A percentile compares a stretch with the other conserved stretches of the same genome.
These are phyloP conservation scores for Flaveria linearis DNA, from an alignment of 129 eudicot genomes.

Conservation along the genomic window DNA sequence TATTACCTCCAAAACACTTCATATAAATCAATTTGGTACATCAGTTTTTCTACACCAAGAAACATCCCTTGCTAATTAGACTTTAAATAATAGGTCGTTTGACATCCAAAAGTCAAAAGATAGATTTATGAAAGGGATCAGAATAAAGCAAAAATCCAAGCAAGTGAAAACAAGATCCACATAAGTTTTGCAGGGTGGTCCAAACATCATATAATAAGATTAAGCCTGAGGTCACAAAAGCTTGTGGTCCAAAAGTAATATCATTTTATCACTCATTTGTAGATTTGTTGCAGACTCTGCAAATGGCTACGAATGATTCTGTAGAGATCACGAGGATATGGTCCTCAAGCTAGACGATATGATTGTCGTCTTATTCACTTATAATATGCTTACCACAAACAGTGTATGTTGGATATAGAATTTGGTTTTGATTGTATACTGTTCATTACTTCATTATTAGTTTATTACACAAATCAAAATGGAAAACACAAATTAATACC, in stretches of 20 bases:
- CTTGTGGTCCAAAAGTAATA: slow-evolving; percentile 39
- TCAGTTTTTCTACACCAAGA: not conserved
- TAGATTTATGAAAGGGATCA: slow-evolving; percentile 23
- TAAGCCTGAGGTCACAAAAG: slow-evolving; percentile 30
- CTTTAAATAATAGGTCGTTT: not conserved
- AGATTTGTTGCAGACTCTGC: slow-evolving; percentile 30
- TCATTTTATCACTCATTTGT: slow-evolving; percentile 30
- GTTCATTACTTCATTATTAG: not conserved
- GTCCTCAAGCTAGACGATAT: slow-evolving; percentile 24
- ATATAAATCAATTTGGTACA: not conserved
- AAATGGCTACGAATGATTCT: slow-evolving; percentile 35
- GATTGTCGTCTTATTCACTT: slow-evolving; percentile 18
- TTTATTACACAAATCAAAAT: not conserved
- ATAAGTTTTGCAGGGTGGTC: slow-evolving; percentile 41
- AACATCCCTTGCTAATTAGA: not conserved
- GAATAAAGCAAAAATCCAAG: slow-evolving; percentile 21
- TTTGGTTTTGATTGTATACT: slow-evolving; percentile 12
- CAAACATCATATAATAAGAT: slow-evolving; percentile 25
- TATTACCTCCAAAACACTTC: not conserved
- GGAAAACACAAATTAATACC: not conserved
- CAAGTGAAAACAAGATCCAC: slow-evolving; percentile 32
- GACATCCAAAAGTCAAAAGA: slow-evolving; percentile 21
- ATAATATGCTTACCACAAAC: slow-evolving; percentile 1
- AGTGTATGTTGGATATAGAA: slow-evolving; percentile 12
- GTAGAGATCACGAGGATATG: slow-evolving; percentile 33